These are phyloP conservation scores for Ogataea pignaliae DNA, from an alignment of 805 yeast genomes.

Conservation along the genomic window DNA sequence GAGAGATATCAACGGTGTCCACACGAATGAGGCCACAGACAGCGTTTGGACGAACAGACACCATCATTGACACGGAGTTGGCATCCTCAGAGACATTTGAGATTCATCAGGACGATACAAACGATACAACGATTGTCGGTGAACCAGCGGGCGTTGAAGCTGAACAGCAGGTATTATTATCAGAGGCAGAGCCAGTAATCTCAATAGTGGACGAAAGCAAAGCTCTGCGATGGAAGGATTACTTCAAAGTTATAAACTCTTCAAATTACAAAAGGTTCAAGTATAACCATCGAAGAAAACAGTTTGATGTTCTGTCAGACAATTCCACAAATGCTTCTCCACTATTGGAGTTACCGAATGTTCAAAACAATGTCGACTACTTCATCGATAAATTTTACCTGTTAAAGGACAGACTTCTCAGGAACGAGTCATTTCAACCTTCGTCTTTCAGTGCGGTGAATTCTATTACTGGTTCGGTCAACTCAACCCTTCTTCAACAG, in stretches of 20 bases:
- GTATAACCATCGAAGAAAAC: slow-evolving; percentile 60
- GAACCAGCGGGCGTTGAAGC: slow-evolving; percentile 45
- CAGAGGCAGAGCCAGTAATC: neutral
- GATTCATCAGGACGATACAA: slow-evolving; percentile 10
- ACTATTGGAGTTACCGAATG: slow-evolving; percentile 17
- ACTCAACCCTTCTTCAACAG: slow-evolving; percentile 12
- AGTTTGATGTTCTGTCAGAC: slow-evolving; percentile 41
- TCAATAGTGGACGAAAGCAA: neutral
- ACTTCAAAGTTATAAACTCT: slow-evolving; percentile 62
- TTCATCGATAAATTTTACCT: slow-evolving; percentile 56
- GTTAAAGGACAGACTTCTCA: slow-evolving; percentile 61
- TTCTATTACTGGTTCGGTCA: slow-evolving; percentile 32
- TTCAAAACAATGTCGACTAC: slow-evolving; percentile 33
- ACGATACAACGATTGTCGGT: neutral
- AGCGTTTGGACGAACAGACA: slow-evolving; percentile 2
- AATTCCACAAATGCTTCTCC: neutral
- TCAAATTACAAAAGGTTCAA: slow-evolving; percentile 57
- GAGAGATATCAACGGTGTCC: slow-evolving; percentile 5
- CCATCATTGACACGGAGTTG: slow-evolving; percentile 3
- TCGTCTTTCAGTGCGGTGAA: slow-evolving; percentile 39
- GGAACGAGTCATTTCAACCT: slow-evolving; percentile 73
- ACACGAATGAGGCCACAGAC: neutral
- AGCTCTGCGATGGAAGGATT: slow-evolving; percentile 63
- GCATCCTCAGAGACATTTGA: slow-evolving; percentile 3
- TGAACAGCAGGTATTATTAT: neutral